A percentile compares a stretch with the other conserved stretches of the same genome.
Evolutionary conservation across 352 stramenopile species (phyloP).

Genomic region (Phytophthora multivora): DNA sequence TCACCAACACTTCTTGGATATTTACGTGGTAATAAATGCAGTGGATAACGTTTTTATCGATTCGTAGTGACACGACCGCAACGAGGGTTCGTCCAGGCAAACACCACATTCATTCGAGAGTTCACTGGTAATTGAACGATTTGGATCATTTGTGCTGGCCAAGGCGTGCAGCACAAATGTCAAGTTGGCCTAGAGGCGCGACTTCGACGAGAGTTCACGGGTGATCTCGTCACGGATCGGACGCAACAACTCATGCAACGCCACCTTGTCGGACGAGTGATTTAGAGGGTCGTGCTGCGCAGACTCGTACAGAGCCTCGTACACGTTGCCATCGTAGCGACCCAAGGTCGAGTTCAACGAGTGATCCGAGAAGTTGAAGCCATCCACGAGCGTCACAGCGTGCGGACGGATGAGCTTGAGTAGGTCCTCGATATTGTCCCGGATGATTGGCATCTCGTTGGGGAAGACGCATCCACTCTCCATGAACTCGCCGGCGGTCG

Average conservation of each 20-base stretch:
- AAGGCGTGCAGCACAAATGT: no score
- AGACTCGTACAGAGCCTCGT: constrained; percentile 68
- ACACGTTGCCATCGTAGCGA: constrained; percentile 74
- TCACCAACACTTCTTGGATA: no score
- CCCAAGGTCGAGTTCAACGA: constrained; percentile 76
- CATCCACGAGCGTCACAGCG: constrained; percentile 75
- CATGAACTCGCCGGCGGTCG: constrained; percentile 65
- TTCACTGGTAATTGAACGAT: no score
- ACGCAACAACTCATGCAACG: constrained; percentile 60
- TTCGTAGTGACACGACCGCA: no score
- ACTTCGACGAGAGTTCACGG: constrained; percentile 16
- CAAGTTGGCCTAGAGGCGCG: constrained; percentile 29
- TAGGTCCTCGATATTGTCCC: constrained; percentile 54
- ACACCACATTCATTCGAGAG: no score
- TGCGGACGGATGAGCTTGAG: constrained; percentile 60
- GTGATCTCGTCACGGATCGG: constrained; percentile 65
- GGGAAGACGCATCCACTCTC: constrained; percentile 56
- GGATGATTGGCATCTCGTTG: constrained; percentile 53
- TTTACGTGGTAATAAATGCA: no score
- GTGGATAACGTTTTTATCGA: no score
- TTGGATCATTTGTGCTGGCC: no score
- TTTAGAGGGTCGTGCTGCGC: constrained; percentile 72
- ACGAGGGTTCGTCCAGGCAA: no score
- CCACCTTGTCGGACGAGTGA: constrained; percentile 60
- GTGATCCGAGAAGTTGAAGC: constrained; percentile 83